Evolutionary conservation across 2,329 filamentous ascomycete genomes (phyloP), one percentile per base, ranked within the genome.

Genomic region (Neurospora sp.): DNA sequence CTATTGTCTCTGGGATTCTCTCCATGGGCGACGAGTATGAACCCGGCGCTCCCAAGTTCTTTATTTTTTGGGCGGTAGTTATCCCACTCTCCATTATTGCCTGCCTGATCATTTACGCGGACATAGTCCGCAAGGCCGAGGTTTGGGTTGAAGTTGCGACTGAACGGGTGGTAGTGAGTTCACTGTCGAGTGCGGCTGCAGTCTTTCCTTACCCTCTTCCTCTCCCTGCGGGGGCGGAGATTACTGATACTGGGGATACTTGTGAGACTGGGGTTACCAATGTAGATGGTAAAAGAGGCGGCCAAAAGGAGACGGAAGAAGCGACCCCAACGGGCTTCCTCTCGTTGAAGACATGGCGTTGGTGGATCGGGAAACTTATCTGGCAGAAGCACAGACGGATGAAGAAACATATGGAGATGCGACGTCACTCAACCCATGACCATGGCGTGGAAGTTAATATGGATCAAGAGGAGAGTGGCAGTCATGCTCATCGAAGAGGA

Each of bases 41-140:
- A 0, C 83, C 84, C 0, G 79, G 77, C n/a, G 78, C 79, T 0
- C 39, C 72, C 17, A 75, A 76, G 19, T 85, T 85, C 75, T 86
- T 79, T 79, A 79, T 86, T 0, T 86, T 85, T 70, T 86, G 84
- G 84, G 80, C 80, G 1, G 78, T 79, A 3, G 78, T 81, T 2
- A 74, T 81, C 0, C 79, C 83, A 3, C 78, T 82, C 1, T 77
- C 79, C 2, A 69, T 81, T 15, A 8, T 82, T 1, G 80, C 81
- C 0, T 68, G 85, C 1, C 71, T 81, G 3, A 72, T 85, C 69
- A 84, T 86, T 69, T 84, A 85, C 73, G 80, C 83, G 8, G 84
- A 86, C 71, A 81, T 81, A 57, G 78, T 85, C 65, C 80, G 84
- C 57, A 81, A 77, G 62, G 75, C 79, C 41, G 80, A 83, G 73